Evolutionary conservation across 345 rosid species (phyloP), one percentile per base, ranked within the genome.

Genomic region (Ailanthus altissimus): DNA sequence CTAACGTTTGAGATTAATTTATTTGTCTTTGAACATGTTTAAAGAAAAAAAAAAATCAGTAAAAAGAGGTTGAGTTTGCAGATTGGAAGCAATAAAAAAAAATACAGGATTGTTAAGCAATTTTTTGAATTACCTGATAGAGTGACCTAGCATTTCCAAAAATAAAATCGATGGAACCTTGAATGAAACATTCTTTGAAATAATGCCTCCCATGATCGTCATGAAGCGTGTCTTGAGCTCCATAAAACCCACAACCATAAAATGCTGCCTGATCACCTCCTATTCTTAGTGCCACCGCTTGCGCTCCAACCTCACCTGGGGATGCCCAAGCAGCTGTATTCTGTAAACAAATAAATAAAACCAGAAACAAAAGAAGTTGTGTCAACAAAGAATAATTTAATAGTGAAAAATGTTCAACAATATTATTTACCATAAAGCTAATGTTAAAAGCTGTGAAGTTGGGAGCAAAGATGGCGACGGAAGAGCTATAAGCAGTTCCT

Each of bases 121-220:
- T n/a, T n/a, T n/a, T n/a, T n/a, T n/a, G n/a, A n/a, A n/a, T 6
- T 80, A 89, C 94, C 92, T 84, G 73, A 67, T 83, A 93, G 50
- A 93, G 88, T 13, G 93, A 93, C 80, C 86, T 84, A 42, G 85
- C 97, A 76, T 90, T 89, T 54, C 97, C 93, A 70, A 86, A 93
- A 53, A 93, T 93, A 79, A 93, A 90, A 79, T 93, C 97, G 47
- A 94, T 90, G 25, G 97, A 94, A 40, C 98, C 97, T 84, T 94
- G 89, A 0, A 94, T 88, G 85, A 92, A 91, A 54, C 97, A 92
- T 12, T 83, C 89, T 76, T 82, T 85, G 75, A 80, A 94, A 75
- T 86, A 94, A 78, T 94, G 98, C 63, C 87, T 87, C 18, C 97
- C 98, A 13, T 53, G 75, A 74, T 91, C 88, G 60, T 94, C 98